Evolutionary conservation across 192 early-diverging fungal genomes (phyloP).

Genomic region (Entomortierella parvispora): DNA sequence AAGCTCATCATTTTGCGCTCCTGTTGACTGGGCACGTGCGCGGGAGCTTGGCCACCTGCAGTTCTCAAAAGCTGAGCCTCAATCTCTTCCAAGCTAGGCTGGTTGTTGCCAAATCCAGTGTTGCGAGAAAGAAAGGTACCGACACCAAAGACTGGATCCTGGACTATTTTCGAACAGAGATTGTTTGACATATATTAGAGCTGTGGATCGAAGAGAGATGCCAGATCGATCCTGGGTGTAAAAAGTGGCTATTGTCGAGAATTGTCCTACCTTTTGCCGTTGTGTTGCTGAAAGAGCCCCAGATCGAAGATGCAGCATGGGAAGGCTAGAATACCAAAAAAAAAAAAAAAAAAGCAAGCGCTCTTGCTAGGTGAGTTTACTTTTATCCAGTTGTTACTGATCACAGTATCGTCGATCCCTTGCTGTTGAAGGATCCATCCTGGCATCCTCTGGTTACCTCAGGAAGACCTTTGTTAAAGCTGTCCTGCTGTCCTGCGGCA

Average conservation of each 20-base stretch:
- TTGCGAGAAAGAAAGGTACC: conserved; percentile 43
- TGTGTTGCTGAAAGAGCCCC: conserved; percentile 49
- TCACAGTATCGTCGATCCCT: too few species aligned
- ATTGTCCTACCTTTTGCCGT: conserved; percentile 25
- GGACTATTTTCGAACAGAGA: background rate
- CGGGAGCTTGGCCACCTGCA: conserved; percentile 28
- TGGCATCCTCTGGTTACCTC: conserved; percentile 26
- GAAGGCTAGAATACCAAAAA: conserved; percentile 26
- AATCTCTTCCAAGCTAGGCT: conserved; percentile 61
- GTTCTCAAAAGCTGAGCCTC: conserved; percentile 63
- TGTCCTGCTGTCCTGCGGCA: conserved; percentile 17
- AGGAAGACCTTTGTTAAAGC: conserved; percentile 45
- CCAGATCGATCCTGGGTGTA: background rate
- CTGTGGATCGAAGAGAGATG: background rate
- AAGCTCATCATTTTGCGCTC: conserved; percentile 71
- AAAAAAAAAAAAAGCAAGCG: too few species aligned
- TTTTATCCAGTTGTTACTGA: too few species aligned
- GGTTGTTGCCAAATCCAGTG: conserved; percentile 32
- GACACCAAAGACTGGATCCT: conserved; percentile 38
- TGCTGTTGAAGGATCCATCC: too few species aligned
- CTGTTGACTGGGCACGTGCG: conserved; percentile 19
- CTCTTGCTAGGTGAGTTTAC: too few species aligned
- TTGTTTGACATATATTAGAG: too few species aligned
- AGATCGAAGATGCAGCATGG: conserved; percentile 45
- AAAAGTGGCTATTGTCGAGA: background rate